These are phyloP conservation scores for Patellifolia procumbens DNA, from an alignment of 179 eudicot species.

Conservation along the genomic window DNA sequence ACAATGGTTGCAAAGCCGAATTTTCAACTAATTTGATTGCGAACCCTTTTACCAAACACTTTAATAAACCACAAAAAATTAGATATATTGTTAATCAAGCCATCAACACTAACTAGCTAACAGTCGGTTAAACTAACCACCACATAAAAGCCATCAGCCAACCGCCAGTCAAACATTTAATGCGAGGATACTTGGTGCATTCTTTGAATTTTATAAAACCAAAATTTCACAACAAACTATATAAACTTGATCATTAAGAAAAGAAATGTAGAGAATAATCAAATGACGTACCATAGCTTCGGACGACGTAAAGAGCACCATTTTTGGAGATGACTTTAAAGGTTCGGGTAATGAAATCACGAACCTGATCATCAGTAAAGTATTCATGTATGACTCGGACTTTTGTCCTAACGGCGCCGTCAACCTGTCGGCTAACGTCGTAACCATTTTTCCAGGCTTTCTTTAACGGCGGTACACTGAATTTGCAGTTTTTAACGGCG, in stretches of 20 bases:
- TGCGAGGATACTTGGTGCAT: too few relatives aligned
- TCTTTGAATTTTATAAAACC: too few relatives aligned
- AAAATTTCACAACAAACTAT: not conserved
- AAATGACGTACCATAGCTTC: constrained; percentile 23
- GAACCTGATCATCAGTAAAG: constrained; percentile 31
- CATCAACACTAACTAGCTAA: too few relatives aligned
- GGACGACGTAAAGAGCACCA: constrained; percentile 23
- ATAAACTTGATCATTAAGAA: not conserved
- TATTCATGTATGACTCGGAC: constrained; percentile 20
- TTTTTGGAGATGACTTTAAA: constrained; percentile 14
- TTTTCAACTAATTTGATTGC: too few relatives aligned
- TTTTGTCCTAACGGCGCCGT: constrained; percentile 8
- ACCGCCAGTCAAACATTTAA: too few relatives aligned
- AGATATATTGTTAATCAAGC: too few relatives aligned
- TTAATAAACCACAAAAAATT: too few relatives aligned
- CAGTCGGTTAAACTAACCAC: too few relatives aligned
- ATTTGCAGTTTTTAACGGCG: not conserved
- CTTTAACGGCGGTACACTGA: not conserved
- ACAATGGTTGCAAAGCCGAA: too few relatives aligned
- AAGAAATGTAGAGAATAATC: not conserved
- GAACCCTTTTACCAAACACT: too few relatives aligned
- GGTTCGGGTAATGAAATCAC: constrained; percentile 7
- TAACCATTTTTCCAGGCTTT: not conserved
- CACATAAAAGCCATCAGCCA: too few relatives aligned
- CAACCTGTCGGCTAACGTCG: constrained; percentile 2